Conservation (phyloP, 164 flowering plant species). For the Vitis vinifera region DNA sequence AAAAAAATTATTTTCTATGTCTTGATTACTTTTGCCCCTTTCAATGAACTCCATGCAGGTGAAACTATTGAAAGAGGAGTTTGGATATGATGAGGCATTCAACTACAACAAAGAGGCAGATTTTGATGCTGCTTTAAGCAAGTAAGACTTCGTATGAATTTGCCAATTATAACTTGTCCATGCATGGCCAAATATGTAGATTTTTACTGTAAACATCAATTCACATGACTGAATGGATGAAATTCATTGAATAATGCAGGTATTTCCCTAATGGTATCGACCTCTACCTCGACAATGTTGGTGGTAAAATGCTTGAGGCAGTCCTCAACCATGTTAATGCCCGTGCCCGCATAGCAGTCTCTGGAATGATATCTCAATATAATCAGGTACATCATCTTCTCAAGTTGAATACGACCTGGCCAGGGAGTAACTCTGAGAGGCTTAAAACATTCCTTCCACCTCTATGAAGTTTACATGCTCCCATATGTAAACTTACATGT, state of each 20-base stretch:
- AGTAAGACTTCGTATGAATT: constrained; percentile 12
- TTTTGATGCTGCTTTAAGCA: constrained; percentile 39
- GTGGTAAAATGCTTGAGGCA: constrained; percentile 53
- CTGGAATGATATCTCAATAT: constrained; percentile 55
- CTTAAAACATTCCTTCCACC: not conserved
- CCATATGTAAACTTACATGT: too few relatives aligned
- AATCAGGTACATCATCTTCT: constrained; percentile 27
- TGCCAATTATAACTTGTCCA: too few relatives aligned
- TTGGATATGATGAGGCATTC: constrained; percentile 51
- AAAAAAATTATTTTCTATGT: too few relatives aligned
- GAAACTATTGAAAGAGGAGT: constrained; percentile 42
- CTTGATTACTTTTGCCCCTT: not conserved
- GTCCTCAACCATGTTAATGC: constrained; percentile 37
- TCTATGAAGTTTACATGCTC: not conserved
- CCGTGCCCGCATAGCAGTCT: constrained; percentile 34
- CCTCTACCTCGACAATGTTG: constrained; percentile 46
- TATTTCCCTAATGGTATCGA: constrained; percentile 55
- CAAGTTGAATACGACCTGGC: not conserved
- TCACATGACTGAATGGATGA: too few relatives aligned
- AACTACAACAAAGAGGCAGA: constrained; percentile 43
- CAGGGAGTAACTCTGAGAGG: too few relatives aligned
- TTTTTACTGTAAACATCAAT: too few relatives aligned
- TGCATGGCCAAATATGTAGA: too few relatives aligned
- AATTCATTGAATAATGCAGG: constrained; percentile 15
- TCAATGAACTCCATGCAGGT: constrained; percentile 20